Evolutionary conservation across 2,329 filamentous ascomycete species (phyloP).

Genomic region (Magnaporthiopsis incrustans): DNA sequence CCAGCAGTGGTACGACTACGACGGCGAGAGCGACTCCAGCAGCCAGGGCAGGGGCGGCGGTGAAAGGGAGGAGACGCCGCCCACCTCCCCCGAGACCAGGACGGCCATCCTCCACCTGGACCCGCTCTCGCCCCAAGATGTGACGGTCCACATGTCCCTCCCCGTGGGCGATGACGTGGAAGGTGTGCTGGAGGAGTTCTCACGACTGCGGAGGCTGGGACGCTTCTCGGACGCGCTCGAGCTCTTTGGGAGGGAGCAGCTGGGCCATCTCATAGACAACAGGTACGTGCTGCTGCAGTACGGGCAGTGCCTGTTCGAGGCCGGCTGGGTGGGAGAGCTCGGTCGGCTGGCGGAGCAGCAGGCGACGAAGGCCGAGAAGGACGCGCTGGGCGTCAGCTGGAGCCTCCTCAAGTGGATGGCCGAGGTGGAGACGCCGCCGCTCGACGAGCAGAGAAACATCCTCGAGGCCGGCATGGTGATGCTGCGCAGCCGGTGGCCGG

Average conservation of each 20-base stretch:
- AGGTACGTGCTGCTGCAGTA: conserved; percentile 20
- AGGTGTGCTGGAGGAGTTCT: conserved; percentile 18
- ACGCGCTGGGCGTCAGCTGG: background rate
- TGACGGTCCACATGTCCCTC: conserved; percentile 17
- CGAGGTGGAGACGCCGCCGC: background rate
- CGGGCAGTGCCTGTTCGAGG: conserved; percentile 18
- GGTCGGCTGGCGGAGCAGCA: background rate
- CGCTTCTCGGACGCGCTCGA: conserved; percentile 35
- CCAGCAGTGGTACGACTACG: background rate
- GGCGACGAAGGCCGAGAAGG: background rate
- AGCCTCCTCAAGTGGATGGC: background rate
- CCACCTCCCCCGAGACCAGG: too few species aligned
- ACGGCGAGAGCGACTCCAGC: background rate
- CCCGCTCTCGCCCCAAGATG: conserved; percentile 9
- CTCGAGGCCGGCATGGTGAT: background rate
- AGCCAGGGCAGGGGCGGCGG: background rate
- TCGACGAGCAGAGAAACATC: background rate
- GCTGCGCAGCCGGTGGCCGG: background rate
- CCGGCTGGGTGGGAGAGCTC: background rate
- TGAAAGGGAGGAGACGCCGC: too few species aligned
- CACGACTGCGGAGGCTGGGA: conserved; percentile 18
- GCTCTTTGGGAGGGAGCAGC: conserved; percentile 29
- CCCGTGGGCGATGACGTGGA: conserved; percentile 19
- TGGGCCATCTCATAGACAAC: conserved; percentile 14
- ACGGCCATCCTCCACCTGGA: conserved; percentile 28